Percentiles rank a stretch among this genome's conserved stretches.
phyloP scores from a whole-genome alignment of 345 rosid species.

The Rhizophora mangle region DNA sequence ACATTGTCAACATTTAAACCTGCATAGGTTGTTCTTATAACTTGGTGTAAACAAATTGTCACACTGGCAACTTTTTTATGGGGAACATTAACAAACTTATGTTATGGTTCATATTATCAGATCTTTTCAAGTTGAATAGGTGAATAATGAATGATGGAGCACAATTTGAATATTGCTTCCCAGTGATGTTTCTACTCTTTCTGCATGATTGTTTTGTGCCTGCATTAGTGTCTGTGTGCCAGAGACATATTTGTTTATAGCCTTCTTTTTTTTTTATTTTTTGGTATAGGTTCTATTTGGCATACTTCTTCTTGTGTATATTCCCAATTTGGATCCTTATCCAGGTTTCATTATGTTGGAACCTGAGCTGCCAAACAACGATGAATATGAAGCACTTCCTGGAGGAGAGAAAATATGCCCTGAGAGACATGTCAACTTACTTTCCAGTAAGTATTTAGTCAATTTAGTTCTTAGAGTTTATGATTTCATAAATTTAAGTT shows the following conservation, averaged over 20 bases:
- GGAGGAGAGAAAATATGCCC: conserved; percentile 31
- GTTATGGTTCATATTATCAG: too few species aligned
- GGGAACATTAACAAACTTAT: too few species aligned
- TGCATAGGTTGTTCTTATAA: too few species aligned
- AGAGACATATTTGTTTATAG: background rate
- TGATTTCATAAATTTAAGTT: background rate
- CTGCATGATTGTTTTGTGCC: background rate
- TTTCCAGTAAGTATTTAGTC: conserved; percentile 23
- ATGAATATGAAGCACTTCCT: conserved; percentile 30
- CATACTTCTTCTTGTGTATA: conserved; percentile 22
- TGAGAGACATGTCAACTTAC: conserved; percentile 28
- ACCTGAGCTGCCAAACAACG: conserved; percentile 17
- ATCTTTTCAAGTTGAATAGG: background rate
- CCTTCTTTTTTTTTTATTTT: background rate
- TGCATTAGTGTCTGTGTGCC: background rate
- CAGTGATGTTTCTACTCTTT: background rate
- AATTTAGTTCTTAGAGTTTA: background rate
- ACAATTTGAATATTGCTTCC: background rate
- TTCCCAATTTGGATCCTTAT: conserved; percentile 31
- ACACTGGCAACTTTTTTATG: too few species aligned
- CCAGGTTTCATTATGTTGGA: conserved; percentile 23
- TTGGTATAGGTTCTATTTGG: conserved; percentile 24
- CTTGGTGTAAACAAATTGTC: too few species aligned
- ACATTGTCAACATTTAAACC: too few species aligned
- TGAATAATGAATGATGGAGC: background rate